Conservation (phyloP, 805 yeast species). For the Spathaspora sp. region DNA sequence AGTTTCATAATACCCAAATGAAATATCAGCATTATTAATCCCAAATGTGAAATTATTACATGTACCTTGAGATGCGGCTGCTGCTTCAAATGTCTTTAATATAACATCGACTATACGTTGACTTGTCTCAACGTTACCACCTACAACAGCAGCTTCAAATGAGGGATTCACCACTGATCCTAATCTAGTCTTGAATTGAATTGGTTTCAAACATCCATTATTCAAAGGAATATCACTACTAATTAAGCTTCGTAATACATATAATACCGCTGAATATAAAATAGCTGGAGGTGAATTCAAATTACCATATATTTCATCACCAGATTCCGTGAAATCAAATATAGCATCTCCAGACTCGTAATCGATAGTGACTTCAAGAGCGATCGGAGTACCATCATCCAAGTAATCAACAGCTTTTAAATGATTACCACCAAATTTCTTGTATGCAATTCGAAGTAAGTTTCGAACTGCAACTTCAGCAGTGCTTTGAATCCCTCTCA, state of each 20-base stretch:
- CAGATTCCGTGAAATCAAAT: constrained; percentile 84
- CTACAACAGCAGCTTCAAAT: constrained; percentile 84
- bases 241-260: constrained; percentile 81
- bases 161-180: constrained; percentile 61
- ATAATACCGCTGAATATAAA: constrained; percentile 82
- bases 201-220: constrained; percentile 86
- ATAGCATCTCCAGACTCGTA: constrained; percentile 54
- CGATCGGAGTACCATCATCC: constrained; percentile 79
- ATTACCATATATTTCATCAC: constrained; percentile 85
- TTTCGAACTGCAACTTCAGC: constrained; percentile 33
- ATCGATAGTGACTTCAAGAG: constrained; percentile 48
- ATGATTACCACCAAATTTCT: constrained; percentile 36
- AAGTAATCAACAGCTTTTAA: constrained; percentile 59
- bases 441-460: constrained; percentile 25
- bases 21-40: constrained; percentile 60
- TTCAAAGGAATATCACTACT: constrained; percentile 87
- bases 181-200: constrained; percentile 48
- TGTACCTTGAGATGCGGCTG: constrained; percentile 96
- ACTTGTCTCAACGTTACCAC: constrained; percentile 90
- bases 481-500: constrained; percentile 33
- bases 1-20: constrained; percentile 91
- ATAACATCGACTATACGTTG: constrained; percentile 91
- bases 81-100: constrained; percentile 78
- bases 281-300: constrained; percentile 92
- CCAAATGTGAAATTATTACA: constrained; percentile 95